Evolutionary conservation across 2,329 filamentous ascomycete species (phyloP).

Genomic region (Fragosphaeria purpurea): DNA sequence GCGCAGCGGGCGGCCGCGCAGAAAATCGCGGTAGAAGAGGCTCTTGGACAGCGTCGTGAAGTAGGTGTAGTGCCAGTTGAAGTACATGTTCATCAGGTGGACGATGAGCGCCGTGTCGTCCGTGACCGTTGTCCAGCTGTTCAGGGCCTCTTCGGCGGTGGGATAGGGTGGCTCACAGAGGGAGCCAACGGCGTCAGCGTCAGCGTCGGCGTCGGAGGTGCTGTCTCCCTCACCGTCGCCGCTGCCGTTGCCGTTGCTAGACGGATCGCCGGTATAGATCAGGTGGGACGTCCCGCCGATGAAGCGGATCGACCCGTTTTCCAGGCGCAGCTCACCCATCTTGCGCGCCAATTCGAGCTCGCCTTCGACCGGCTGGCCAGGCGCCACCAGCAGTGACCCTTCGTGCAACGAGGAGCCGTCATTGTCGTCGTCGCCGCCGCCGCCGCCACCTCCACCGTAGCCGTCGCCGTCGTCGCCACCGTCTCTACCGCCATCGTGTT

Average conservation of each 20-base stretch:
- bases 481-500: slow-evolving; percentile 27
- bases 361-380: slow-evolving; percentile 30
- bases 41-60: slow-evolving; percentile 84
- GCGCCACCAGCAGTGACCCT: slow-evolving; percentile 23
- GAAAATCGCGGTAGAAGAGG: slow-evolving; percentile 79
- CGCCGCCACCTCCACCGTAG: slow-evolving; percentile 20
- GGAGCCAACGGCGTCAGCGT: slow-evolving; percentile 18
- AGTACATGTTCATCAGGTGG: slow-evolving; percentile 94
- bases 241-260: slow-evolving; percentile 17
- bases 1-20: slow-evolving; percentile 51
- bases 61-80: slow-evolving; percentile 94
- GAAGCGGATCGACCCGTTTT: slow-evolving; percentile 80
- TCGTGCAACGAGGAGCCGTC: slow-evolving; percentile 23
- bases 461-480: slow-evolving; percentile 26
- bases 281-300: slow-evolving; percentile 92
- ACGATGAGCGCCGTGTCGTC: slow-evolving; percentile 67
- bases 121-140: slow-evolving; percentile 82
- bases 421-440: slow-evolving; percentile 26
- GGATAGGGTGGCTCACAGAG: slow-evolving; percentile 30
- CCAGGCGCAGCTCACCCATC: slow-evolving; percentile 83
- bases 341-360: slow-evolving; percentile 82
- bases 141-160: slow-evolving; percentile 56
- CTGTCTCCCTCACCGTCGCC: background rate
- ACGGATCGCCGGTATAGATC: slow-evolving; percentile 59
- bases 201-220: background rate